Base-by-base conservation (phyloP, 345 rosid species). In the sweet orange (Citrus sinensis) region DNA sequence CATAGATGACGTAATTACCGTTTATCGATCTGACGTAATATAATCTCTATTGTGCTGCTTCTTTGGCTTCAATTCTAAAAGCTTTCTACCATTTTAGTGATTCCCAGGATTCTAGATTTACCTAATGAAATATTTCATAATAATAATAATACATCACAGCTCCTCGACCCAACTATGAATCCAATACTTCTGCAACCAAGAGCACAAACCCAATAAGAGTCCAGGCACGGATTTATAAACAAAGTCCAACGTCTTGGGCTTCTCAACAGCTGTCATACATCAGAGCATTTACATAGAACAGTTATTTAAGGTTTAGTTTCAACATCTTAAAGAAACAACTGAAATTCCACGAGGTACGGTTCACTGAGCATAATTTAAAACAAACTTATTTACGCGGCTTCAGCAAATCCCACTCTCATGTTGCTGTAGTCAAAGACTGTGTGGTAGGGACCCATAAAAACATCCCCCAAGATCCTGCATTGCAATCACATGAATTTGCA, bases 401-500 rank as follows among this genome's bases (percentile, higher is more conserved):
- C 93, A 17, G 98, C 97, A 51, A 95, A 92, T 64, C 98, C 98
- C 61, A 95, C 89, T 70, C 83, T 84, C 86, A 86, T 82, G 34
- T 93, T 90, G 34, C 98, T 97, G 29, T 88, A 93, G 90, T 94
- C 98, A 30, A 93, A 93, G 27, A 94, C 90, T 1, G 98, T 90
- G 66, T 94, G 98, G 82, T 84, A 94, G 60, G 77, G 89, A 1
- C 97, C 98, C 97, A 92, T 91, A 76, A 92, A 94, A 65, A 90
- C 84, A 76, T 92, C 96, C 4, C 97, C 97, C 78, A 92, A n/a
- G 55, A 94, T 94, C 98, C 98, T 94, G 86, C 40, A 78, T 27
- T 34, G 6, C 55, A 25, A 30, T 5, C 11, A 74, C 75, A 56
- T 39, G n/a, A 46, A 24, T 10, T 20, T 69, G 34, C 22, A 35